Percentiles rank a stretch among this genome's conserved stretches.
These are phyloP conservation scores for Coemansia sp. DNA, from an alignment of 192 early-diverging fungal genomes.

Conservation along the genomic window DNA sequence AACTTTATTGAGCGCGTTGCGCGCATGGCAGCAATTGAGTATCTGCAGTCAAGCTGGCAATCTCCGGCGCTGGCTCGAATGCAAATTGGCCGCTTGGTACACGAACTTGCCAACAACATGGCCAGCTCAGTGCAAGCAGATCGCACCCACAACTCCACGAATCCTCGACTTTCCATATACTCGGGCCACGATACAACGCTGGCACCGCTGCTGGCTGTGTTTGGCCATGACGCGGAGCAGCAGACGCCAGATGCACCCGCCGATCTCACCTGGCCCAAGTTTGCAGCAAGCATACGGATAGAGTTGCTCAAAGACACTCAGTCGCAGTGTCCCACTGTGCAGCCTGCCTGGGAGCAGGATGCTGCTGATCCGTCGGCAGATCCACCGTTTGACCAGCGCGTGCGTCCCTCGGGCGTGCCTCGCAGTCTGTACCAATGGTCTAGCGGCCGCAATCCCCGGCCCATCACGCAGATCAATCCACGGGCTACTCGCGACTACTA, in stretches of 20 bases:
- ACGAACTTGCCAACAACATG: conserved; percentile 32
- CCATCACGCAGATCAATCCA: conserved; percentile 12
- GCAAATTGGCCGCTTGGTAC: conserved; percentile 31
- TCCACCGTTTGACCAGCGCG: conserved; percentile 23
- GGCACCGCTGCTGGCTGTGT: conserved; percentile 36
- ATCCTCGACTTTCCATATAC: conserved; percentile 22
- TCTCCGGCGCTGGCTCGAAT: conserved; percentile 28
- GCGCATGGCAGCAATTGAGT: conserved; percentile 18
- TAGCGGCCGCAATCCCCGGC: background rate
- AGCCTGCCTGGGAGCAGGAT: conserved; percentile 39
- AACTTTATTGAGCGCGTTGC: conserved; percentile 25
- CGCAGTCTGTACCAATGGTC: conserved; percentile 40
- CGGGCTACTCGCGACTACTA: conserved; percentile 45
- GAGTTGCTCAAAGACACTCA: conserved; percentile 46
- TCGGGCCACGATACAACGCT: conserved; percentile 53
- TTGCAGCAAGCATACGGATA: conserved; percentile 35
- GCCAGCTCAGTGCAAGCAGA: conserved; percentile 31
- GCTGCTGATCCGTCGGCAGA: conserved; percentile 19
- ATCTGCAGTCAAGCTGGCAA: conserved; percentile 17
- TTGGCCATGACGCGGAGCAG: conserved; percentile 20
- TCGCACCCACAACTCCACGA: conserved; percentile 11
- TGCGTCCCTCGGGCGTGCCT: conserved; percentile 34
- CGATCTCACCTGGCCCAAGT: conserved; percentile 35
- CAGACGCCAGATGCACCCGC: background rate
- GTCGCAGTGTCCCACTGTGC: conserved; percentile 21